Percentiles rank a stretch among this genome's conserved stretches.
Evolutionary conservation across 2,329 filamentous ascomycete genomes (phyloP).

Genomic region (Colletotrichum nymphaeae): DNA sequence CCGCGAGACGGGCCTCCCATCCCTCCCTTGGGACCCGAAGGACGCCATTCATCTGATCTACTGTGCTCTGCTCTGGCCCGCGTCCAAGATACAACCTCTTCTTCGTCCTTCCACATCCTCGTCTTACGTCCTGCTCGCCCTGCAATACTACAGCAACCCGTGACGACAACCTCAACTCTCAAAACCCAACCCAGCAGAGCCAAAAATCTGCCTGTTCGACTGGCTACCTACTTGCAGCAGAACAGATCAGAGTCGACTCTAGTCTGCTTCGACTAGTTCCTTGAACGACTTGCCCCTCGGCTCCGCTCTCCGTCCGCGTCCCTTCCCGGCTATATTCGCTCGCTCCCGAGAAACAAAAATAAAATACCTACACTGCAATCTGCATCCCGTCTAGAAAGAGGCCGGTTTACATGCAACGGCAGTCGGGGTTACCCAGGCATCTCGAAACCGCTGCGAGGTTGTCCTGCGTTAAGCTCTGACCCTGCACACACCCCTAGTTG

Average conservation of each 20-base stretch:
- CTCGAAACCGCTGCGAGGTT: slow-evolving; percentile 47
- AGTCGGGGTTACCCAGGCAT: slow-evolving; percentile 57
- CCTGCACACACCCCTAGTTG: slow-evolving; percentile 43
- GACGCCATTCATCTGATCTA: slow-evolving; percentile 34
- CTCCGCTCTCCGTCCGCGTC: slow-evolving; percentile 2
- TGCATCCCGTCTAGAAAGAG: slow-evolving; percentile 2
- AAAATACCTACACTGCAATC: neutral
- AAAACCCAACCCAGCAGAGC: neutral
- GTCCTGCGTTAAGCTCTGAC: slow-evolving; percentile 47
- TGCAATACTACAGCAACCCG: slow-evolving; percentile 1
- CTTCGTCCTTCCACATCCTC: neutral
- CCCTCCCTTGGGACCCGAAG: slow-evolving; percentile 17
- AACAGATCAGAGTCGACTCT: neutral
- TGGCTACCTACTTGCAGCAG: neutral
- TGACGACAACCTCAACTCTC: neutral
- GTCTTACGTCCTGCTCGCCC: neutral
- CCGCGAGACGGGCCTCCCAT: slow-evolving; percentile 3
- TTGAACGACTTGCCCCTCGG: neutral
- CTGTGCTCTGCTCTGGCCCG: slow-evolving; percentile 17
- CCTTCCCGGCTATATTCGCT: slow-evolving; percentile 12
- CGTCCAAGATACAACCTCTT: slow-evolving; percentile 6
- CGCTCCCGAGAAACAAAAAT: slow-evolving; percentile 28
- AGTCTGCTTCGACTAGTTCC: neutral
- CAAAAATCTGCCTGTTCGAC: neutral
- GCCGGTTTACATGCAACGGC: slow-evolving; percentile 54